Evolutionary conservation across 2,329 filamentous ascomycete species (phyloP).

Genomic region (Berkeleyomyces rouxiae): DNA sequence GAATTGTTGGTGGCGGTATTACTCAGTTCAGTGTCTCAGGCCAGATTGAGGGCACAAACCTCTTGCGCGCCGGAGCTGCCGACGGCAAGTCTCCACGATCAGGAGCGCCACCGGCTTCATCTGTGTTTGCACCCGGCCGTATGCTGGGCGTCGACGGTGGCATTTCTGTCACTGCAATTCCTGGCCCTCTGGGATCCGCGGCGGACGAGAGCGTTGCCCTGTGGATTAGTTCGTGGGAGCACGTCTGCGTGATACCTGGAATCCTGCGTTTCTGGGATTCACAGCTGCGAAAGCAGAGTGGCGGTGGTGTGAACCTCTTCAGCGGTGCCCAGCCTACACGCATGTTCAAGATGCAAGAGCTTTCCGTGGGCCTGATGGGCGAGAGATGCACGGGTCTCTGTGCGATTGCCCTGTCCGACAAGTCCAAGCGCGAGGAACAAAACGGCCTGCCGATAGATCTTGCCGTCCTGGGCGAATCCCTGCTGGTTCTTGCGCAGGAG

Average conservation of each 20-base stretch:
- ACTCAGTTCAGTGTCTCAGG: slow-evolving; percentile 42
- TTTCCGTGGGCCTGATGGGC: slow-evolving; percentile 37
- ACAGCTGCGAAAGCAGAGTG: slow-evolving; percentile 33
- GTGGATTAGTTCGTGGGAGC: slow-evolving; percentile 40
- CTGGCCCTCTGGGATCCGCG: slow-evolving; percentile 24
- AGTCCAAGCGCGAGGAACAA: slow-evolving; percentile 17
- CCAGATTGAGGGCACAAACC: slow-evolving; percentile 42
- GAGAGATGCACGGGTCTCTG: slow-evolving; percentile 38
- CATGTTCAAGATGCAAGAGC: slow-evolving; percentile 38
- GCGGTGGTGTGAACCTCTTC: slow-evolving; percentile 38
- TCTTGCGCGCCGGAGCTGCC: slow-evolving; percentile 28
- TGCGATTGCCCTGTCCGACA: slow-evolving; percentile 26
- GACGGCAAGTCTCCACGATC: slow-evolving; percentile 23
- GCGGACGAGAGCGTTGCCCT: slow-evolving; percentile 38
- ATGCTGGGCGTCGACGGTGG: slow-evolving; percentile 36
- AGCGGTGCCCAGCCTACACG: slow-evolving; percentile 36
- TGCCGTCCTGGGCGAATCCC: slow-evolving; percentile 37
- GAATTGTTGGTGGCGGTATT: slow-evolving; percentile 39
- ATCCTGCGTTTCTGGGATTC: slow-evolving; percentile 43
- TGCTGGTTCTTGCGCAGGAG: slow-evolving; percentile 38
- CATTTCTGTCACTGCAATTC: slow-evolving; percentile 32
- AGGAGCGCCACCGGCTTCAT: slow-evolving; percentile 25
- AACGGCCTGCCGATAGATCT: slow-evolving; percentile 35
- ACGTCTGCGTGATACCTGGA: slow-evolving; percentile 39
- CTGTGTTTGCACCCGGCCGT: slow-evolving; percentile 31